phyloP scores from a whole-genome alignment of 441 rosid species.

The Aleurites moluccanus region DNA sequence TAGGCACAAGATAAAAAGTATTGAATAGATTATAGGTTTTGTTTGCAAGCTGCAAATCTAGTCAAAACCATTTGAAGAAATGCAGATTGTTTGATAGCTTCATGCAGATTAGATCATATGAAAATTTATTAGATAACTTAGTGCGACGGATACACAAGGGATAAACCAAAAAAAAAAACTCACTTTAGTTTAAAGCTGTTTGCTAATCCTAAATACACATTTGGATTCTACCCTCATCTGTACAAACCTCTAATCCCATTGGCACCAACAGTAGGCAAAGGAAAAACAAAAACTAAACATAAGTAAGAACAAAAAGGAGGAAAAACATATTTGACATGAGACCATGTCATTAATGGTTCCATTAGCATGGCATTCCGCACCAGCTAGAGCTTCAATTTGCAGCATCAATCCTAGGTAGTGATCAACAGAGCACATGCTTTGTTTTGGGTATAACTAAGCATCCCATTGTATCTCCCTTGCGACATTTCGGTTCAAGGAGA shows the following conservation, averaged over 20 bases:
- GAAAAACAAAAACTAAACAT: neutral
- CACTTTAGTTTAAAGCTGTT: constrained; percentile 29
- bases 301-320: neutral
- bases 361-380: constrained; percentile 7
- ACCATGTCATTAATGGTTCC: constrained; percentile 17
- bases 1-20: neutral
- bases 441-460: constrained; percentile 4
- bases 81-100: neutral
- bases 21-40: neutral
- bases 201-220: constrained; percentile 34
- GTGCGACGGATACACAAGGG: neutral
- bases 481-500: constrained; percentile 5
- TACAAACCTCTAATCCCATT: constrained; percentile 44
- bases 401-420: neutral
- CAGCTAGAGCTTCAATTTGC: constrained; percentile 11
- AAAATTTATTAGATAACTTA: constrained; percentile 19
- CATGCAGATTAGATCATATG: constrained; percentile 4
- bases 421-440: constrained; percentile 1
- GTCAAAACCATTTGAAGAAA: neutral
- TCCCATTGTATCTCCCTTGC: constrained; percentile 14
- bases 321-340: constrained; percentile 15
- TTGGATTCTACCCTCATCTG: constrained; percentile 42
- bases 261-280: constrained; percentile 26
- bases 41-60: neutral
- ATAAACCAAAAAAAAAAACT: constrained; percentile 9